Evolutionary conservation across 345 rosid species (phyloP).

Genomic region (Populus nigra): DNA sequence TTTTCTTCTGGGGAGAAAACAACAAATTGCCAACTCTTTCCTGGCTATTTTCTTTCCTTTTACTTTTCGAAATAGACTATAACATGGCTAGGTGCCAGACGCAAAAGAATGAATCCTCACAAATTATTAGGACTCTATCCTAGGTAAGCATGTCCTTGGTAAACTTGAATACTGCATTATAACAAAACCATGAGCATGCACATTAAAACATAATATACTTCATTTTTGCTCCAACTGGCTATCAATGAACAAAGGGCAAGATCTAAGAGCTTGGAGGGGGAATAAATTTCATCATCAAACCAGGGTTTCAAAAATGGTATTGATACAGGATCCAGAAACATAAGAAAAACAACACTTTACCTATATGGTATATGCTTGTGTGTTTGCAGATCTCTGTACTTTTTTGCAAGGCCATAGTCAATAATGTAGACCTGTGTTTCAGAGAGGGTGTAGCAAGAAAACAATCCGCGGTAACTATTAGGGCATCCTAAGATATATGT

Average conservation of each 20-base stretch:
- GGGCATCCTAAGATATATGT: not conserved
- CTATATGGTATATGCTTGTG: conserved; percentile 38
- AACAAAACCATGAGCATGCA: not conserved
- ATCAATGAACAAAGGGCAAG: not conserved
- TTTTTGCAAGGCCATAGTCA: conserved; percentile 39
- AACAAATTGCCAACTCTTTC: not conserved
- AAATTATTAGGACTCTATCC: not conserved
- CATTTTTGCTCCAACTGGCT: not conserved
- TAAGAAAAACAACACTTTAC: conserved; percentile 2
- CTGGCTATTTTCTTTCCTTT: not conserved
- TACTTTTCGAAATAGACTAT: not conserved
- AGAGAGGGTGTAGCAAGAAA: not conserved
- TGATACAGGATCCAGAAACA: not conserved
- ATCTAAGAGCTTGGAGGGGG: not conserved
- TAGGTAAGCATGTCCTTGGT: not conserved
- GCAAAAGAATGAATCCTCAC: not conserved
- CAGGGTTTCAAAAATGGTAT: not conserved
- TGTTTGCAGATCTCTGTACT: conserved; percentile 36
- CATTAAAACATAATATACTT: not conserved
- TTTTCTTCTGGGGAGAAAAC: not conserved
- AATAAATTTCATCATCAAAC: not conserved
- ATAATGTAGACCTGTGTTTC: conserved; percentile 27
- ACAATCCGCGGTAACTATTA: not conserved
- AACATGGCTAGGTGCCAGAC: not conserved
- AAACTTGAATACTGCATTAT: not conserved